Evolutionary conservation across 495 filamentous ascomycete species (phyloP), one percentile per base, ranked within the genome.

Genomic region (Cairneyella variabilis): DNA sequence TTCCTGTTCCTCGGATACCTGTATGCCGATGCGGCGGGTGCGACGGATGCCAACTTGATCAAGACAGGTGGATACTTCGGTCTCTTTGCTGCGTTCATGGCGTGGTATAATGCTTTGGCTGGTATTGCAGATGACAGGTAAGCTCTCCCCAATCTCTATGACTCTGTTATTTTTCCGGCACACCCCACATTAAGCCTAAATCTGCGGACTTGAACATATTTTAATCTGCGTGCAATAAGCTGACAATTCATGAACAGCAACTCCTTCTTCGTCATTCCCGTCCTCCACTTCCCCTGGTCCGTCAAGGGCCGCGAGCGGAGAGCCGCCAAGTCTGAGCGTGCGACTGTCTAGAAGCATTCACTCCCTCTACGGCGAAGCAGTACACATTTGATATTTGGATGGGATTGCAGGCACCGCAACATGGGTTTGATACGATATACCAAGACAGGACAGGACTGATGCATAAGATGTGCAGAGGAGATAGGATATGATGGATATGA

Each of bases 271-370:
- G 78, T 93, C 66, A 77, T 96, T 60, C 91, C 91, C 48, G 93
- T 97, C 61, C 82, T 84, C 58, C 93, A 97, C 82, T 96, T 98
- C 83, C 93, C 92, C 34, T 97, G 93, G 93, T 91, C 87, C 28
- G 86, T 89, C 63, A 91, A 89, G 74, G 91, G 85, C 38, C 85
- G 84, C 58, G 73, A 83, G 70, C 38, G 21, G 8, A 51, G 40
- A 41, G 36, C 38, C 28, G 40, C 39, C 27, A 63, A 63, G 49
- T 55, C 36, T 27, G 59, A 65, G 56, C 62, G 59, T 28, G 45
- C 52, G 18, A 53, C 53, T 23, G 59, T 60, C 34, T 65, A 60
- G 51, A n/a, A n/a, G n/a, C n/a, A n/a, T n/a, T n/a, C n/a, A n/a
- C n/a, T n/a, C n/a, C n/a, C n/a, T n/a, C n/a, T n/a, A n/a, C n/a